These are phyloP conservation scores for Haematococcus lacustris DNA, from an alignment of 139 green algal species.

Conservation along the genomic window DNA sequence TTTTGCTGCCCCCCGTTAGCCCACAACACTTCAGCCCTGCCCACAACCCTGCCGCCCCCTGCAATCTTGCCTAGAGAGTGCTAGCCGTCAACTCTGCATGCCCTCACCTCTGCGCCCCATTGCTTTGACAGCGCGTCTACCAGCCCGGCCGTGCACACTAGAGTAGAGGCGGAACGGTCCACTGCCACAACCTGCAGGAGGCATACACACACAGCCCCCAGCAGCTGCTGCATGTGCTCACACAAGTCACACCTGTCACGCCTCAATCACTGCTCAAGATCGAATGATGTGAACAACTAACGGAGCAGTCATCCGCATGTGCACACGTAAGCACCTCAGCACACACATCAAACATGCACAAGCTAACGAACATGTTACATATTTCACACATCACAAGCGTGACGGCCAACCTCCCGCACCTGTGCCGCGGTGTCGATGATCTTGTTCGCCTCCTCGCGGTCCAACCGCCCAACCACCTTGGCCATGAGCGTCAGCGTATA, in stretches of 20 bases:
- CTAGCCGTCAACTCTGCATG: no score
- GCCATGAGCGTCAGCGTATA: conserved; percentile 42
- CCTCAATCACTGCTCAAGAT: neutral
- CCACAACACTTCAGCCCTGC: no score
- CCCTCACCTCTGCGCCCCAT: conserved; percentile 34
- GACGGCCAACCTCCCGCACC: conserved; percentile 11
- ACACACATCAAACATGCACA: neutral
- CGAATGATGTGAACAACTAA: neutral
- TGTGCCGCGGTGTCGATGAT: conserved; percentile 49
- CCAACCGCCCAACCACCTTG: conserved; percentile 36
- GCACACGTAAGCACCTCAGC: no score
- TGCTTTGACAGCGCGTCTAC: conserved; percentile 44
- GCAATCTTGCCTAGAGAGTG: no score
- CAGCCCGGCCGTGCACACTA: conserved; percentile 60
- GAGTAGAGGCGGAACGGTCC: conserved; percentile 58
- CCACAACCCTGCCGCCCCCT: no score
- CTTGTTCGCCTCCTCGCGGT: conserved; percentile 37
- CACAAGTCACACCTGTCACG: neutral
- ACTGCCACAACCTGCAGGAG: conserved; percentile 52
- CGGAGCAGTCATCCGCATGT: no score
- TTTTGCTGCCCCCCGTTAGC: no score
- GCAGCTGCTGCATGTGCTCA: neutral
- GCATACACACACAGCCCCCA: neutral
- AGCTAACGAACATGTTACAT: no score
- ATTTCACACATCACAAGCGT: neutral